A percentile compares a stretch with the other conserved stretches of the same genome.
phyloP scores from a whole-genome alignment of 371 early-diverging fungal species.

The Circinella minor region DNA sequence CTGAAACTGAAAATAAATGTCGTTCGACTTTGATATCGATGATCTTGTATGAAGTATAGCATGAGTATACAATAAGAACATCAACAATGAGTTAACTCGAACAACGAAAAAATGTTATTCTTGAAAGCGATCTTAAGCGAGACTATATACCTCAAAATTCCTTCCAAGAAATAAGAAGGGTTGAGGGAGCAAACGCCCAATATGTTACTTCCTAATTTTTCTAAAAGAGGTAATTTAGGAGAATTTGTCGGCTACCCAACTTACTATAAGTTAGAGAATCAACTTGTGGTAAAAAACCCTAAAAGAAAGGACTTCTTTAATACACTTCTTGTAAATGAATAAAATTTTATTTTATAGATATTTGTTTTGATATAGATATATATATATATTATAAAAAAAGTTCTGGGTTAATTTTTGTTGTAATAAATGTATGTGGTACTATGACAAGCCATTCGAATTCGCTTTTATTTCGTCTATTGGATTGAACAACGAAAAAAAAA shows the following conservation, averaged over 20 bases:
- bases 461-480: too few species aligned
- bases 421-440: too few species aligned
- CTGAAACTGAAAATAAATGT: background rate
- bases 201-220: background rate
- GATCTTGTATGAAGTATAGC: background rate
- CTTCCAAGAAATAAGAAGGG: background rate
- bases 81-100: background rate
- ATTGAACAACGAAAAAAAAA: too few species aligned
- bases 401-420: too few species aligned
- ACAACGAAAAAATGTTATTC: background rate
- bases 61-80: background rate
- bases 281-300: background rate
- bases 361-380: too few species aligned
- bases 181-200: background rate
- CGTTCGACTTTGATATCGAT: background rate
- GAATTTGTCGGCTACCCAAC: background rate
- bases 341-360: too few species aligned
- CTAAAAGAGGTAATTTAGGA: background rate
- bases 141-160: background rate
- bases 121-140: constrained; percentile 8
- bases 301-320: too few species aligned
- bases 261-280: background rate
- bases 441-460: too few species aligned
- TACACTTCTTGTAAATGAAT: too few species aligned
- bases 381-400: too few species aligned